These are phyloP conservation scores for Calvatia gigantea DNA, from an alignment of 768 basidiomycete genomes.

Conservation along the genomic window DNA sequence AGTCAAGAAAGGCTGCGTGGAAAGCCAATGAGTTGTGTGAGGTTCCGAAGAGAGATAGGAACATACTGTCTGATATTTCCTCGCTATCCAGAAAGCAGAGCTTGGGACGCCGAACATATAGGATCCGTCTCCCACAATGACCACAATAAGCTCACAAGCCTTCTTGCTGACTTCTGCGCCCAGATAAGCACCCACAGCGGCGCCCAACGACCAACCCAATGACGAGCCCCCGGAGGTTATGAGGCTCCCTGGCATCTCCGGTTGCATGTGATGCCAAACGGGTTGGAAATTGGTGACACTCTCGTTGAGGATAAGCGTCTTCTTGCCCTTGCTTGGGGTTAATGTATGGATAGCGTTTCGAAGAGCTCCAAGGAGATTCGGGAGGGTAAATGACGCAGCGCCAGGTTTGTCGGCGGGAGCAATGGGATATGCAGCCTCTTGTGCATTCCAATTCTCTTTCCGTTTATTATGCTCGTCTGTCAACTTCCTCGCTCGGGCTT, in stretches of 20 bases:
- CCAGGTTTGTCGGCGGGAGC: neutral
- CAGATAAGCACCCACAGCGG: conserved; percentile 54
- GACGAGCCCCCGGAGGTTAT: conserved; percentile 61
- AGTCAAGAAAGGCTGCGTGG: conserved; percentile 60
- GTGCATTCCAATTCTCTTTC: neutral
- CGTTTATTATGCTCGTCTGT: neutral
- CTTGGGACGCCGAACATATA: conserved; percentile 66
- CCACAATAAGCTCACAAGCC: conserved; percentile 50
- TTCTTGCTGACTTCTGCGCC: conserved; percentile 31
- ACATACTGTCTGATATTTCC: conserved; percentile 59
- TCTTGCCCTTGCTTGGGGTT: conserved; percentile 34
- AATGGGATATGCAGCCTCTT: neutral
- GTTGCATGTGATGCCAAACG: conserved; percentile 57
- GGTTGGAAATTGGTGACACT: conserved; percentile 52
- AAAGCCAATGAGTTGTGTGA: neutral
- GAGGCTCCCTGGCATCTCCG: conserved; percentile 46
- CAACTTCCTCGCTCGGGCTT: conserved; percentile 8
- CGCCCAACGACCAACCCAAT: conserved; percentile 68
- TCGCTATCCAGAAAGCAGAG: conserved; percentile 71
- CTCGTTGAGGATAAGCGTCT: conserved; percentile 57
- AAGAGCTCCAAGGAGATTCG: conserved; percentile 48
- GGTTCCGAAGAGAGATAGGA: neutral
- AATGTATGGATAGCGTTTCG: conserved; percentile 35
- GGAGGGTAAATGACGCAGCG: conserved; percentile 30
- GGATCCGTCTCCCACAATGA: conserved; percentile 67